Percentiles rank a stretch among this genome's conserved stretches.
Evolutionary conservation across 2,329 filamentous ascomycete species (phyloP).

Genomic region (Alternaria atra): DNA sequence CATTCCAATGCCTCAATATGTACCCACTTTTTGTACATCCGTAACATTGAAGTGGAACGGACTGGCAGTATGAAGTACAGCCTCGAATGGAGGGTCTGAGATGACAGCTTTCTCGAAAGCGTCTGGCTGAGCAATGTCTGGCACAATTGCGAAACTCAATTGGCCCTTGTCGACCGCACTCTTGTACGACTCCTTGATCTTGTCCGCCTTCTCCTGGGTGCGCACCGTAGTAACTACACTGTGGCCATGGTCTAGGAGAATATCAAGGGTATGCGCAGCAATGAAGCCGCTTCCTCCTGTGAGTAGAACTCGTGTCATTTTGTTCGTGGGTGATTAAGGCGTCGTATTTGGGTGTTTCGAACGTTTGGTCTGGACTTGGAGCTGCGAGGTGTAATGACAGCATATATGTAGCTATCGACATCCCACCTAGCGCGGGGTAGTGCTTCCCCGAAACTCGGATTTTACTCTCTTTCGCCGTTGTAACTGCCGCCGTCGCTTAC

Average conservation of each 20-base stretch:
- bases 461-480: slow-evolving; percentile 16
- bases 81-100: slow-evolving; percentile 72
- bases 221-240: slow-evolving; percentile 71
- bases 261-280: slow-evolving; percentile 70
- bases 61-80: slow-evolving; percentile 61
- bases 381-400: slow-evolving; percentile 5
- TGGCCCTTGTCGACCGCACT: slow-evolving; percentile 61
- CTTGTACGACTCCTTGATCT: slow-evolving; percentile 65
- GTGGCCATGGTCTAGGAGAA: slow-evolving; percentile 65
- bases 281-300: slow-evolving; percentile 71
- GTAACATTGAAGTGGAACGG: slow-evolving; percentile 80
- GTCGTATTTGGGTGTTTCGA: not conserved
- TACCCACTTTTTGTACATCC: slow-evolving; percentile 68
- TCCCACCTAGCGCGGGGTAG: slow-evolving; percentile 26
- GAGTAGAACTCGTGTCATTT: slow-evolving; percentile 53
- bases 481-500: slow-evolving; percentile 20
- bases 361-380: not conserved
- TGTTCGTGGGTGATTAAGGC: not conserved
- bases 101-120: slow-evolving; percentile 72
- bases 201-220: slow-evolving; percentile 68
- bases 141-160: slow-evolving; percentile 72
- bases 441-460: slow-evolving; percentile 19
- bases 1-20: fast-evolving
- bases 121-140: slow-evolving; percentile 73
- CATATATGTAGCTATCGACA: slow-evolving; percentile 21